Evolutionary conservation across 1,284 basidiomycete species (phyloP).

Genomic region (Peniophora sp.): DNA sequence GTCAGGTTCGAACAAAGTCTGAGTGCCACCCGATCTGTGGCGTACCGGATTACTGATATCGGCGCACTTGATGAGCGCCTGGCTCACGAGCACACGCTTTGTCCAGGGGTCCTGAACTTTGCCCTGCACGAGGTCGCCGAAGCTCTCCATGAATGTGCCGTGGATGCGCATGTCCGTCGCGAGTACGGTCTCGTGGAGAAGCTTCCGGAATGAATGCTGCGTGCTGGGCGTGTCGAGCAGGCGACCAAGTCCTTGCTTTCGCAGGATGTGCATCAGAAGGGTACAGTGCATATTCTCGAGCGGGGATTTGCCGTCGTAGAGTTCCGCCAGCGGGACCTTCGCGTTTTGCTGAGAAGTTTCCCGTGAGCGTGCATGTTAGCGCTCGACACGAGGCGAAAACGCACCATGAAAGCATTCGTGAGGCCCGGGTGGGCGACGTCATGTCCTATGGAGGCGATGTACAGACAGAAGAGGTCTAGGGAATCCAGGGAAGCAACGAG

Average conservation of each 20-base stretch:
- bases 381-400: conserved; percentile 18
- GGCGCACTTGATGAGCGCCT: conserved; percentile 90
- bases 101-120: conserved; percentile 30
- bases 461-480: conserved; percentile 76
- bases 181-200: conserved; percentile 74
- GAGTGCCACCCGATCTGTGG: conserved; percentile 11
- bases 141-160: conserved; percentile 71
- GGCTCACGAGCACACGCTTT: conserved; percentile 72
- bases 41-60: conserved; percentile 94
- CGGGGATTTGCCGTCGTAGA: conserved; percentile 85
- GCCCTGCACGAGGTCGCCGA: conserved; percentile 39
- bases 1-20: neutral
- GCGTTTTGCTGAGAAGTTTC: conserved; percentile 72
- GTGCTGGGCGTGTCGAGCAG: conserved; percentile 47
- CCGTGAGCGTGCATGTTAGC: no score
- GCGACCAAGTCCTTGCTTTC: conserved; percentile 68
- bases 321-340: conserved; percentile 74
- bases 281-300: conserved; percentile 92
- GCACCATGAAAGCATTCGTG: conserved; percentile 86
- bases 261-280: conserved; percentile 76
- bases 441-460: conserved; percentile 88
- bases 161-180: conserved; percentile 94
- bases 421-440: conserved; percentile 94
- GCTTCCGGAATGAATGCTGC: conserved; percentile 56
- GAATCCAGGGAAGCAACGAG: conserved; percentile 48